These are phyloP conservation scores for Colletotrichum incanum DNA, from an alignment of 2,329 filamentous ascomycete genomes.

Conservation along the genomic window DNA sequence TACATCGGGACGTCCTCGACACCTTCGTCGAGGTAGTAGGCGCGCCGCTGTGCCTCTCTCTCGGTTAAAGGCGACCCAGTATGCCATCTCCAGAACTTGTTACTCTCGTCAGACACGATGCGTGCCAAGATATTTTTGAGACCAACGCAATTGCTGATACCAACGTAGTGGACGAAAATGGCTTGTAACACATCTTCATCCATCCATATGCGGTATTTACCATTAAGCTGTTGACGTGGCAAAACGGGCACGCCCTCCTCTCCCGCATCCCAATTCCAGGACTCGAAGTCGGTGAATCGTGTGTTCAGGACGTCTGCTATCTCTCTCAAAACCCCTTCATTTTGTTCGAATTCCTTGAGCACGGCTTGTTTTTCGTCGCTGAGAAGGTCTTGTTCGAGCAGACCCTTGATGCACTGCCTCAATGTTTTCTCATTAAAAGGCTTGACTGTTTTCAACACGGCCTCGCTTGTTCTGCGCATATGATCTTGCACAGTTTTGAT, in stretches of 20 bases:
- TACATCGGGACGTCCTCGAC: background rate
- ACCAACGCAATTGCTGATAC: constrained; percentile 62
- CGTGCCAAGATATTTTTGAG: constrained; percentile 56
- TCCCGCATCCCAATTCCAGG: constrained; percentile 63
- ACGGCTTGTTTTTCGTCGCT: constrained; percentile 59
- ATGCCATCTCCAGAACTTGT: constrained; percentile 48
- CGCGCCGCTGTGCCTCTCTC: constrained; percentile 43
- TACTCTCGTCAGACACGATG: constrained; percentile 49
- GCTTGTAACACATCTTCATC: constrained; percentile 68
- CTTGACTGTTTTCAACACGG: constrained; percentile 44
- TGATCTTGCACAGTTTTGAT: constrained; percentile 47
- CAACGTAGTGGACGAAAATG: constrained; percentile 66
- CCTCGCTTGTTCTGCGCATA: constrained; percentile 49
- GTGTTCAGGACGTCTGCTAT: constrained; percentile 69
- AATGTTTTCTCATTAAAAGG: constrained; percentile 55
- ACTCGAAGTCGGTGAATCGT: constrained; percentile 60
- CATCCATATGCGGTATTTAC: constrained; percentile 66
- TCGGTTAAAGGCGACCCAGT: constrained; percentile 1
- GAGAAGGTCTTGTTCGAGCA: constrained; percentile 61
- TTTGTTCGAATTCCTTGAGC: constrained; percentile 60
- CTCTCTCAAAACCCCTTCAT: constrained; percentile 60
- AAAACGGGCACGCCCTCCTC: constrained; percentile 56
- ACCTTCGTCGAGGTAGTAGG: constrained; percentile 56
- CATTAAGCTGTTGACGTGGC: constrained; percentile 64
- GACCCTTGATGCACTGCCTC: constrained; percentile 58